Evolutionary conservation across 179 eudicot genomes (phyloP).

Genomic region (Nepenthes alata): DNA sequence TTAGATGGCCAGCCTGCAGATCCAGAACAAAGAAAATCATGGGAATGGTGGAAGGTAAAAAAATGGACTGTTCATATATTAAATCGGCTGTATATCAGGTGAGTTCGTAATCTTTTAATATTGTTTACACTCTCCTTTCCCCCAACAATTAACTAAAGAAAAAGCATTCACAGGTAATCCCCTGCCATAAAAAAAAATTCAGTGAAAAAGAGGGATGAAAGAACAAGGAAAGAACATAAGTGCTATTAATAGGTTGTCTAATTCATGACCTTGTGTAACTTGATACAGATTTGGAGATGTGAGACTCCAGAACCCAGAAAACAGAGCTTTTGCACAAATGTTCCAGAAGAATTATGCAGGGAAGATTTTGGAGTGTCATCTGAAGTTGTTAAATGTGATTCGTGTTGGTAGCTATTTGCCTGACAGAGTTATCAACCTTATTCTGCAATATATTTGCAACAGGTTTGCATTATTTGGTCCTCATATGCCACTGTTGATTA

Average conservation of each 20-base stretch:
- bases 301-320: slow-evolving; percentile 89
- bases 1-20: slow-evolving; percentile 83
- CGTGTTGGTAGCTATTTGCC: slow-evolving; percentile 95
- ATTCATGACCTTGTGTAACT: neutral
- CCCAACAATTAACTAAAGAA: too few relatives aligned
- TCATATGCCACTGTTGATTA: neutral
- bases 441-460: slow-evolving; percentile 84
- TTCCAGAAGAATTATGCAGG: slow-evolving; percentile 92
- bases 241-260: neutral
- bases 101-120: neutral
- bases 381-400: slow-evolving; percentile 71
- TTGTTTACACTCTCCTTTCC: neutral
- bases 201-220: too few relatives aligned
- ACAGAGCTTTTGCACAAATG: slow-evolving; percentile 84
- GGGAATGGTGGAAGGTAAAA: slow-evolving; percentile 99
- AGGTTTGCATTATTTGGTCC: slow-evolving; percentile 43
- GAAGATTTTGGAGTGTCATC: slow-evolving; percentile 87
- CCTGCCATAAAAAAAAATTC: too few relatives aligned
- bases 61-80: slow-evolving; percentile 98
- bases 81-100: slow-evolving; percentile 94
- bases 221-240: neutral
- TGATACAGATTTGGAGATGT: slow-evolving; percentile 74
- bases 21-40: slow-evolving; percentile 78
- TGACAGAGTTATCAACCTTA: slow-evolving; percentile 87
- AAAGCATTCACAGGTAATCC: too few relatives aligned